Evolutionary conservation across 306 rosid genomes (phyloP).

Genomic region (Begonia loranthoides): DNA sequence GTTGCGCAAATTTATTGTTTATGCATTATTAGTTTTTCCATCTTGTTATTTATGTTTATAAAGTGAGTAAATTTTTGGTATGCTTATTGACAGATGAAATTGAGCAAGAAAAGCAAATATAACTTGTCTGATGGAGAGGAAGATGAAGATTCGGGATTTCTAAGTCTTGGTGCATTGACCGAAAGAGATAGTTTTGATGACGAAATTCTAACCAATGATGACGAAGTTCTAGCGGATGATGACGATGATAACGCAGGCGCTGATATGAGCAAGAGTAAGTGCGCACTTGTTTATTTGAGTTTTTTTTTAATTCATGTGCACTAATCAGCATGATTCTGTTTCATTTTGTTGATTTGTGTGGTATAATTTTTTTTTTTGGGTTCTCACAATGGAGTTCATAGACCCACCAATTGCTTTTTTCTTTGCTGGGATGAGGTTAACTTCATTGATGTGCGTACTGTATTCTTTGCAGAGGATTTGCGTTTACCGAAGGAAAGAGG

Average conservation of each 20-base stretch:
- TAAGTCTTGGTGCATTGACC: constrained; percentile 34
- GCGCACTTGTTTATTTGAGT: background rate
- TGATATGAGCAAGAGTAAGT: constrained; percentile 14
- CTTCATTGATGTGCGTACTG: background rate
- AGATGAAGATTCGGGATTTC: constrained; percentile 29
- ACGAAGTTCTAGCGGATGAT: constrained; percentile 27
- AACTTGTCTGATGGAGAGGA: constrained; percentile 82
- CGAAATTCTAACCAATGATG: constrained; percentile 37
- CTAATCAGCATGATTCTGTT: too few relatives aligned
- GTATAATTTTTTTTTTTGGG: too few relatives aligned
- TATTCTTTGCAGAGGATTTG: constrained; percentile 28
- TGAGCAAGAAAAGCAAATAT: constrained; percentile 57
- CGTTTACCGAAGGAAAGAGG: constrained; percentile 11
- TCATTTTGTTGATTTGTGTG: too few relatives aligned
- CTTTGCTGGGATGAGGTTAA: constrained; percentile 6
- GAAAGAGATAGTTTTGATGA: constrained; percentile 78
- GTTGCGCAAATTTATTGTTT: background rate
- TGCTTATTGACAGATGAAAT: constrained; percentile 33
- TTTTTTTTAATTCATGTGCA: background rate
- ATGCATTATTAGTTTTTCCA: background rate
- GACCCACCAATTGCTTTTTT: too few relatives aligned
- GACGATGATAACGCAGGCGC: constrained; percentile 16
- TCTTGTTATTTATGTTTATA: background rate
- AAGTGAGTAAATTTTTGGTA: background rate
- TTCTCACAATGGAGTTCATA: too few relatives aligned